phyloP scores from a whole-genome alignment of 1,139 yeast species.

The Protomyces arabidopsidicola region DNA sequence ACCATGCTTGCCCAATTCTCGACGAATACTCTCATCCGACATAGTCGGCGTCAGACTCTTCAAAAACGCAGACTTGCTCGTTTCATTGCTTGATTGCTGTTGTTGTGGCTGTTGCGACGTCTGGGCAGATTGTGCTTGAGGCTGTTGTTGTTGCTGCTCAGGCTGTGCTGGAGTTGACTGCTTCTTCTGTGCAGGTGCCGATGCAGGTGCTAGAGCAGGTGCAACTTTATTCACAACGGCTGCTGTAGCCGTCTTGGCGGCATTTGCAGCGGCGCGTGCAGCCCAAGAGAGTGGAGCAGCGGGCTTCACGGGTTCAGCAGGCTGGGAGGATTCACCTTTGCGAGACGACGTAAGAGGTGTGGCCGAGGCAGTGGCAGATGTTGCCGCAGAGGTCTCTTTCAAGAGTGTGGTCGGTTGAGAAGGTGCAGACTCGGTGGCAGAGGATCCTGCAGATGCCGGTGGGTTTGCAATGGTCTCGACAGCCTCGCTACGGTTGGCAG shows the following conservation, averaged over 20 bases:
- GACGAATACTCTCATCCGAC: constrained; percentile 36
- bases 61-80: constrained; percentile 40
- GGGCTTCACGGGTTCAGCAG: constrained; percentile 13
- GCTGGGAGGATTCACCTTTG: neutral
- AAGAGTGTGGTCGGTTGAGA: neutral
- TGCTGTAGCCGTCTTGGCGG: constrained; percentile 19
- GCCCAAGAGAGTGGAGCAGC: constrained; percentile 27
- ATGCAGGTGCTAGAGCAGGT: constrained; percentile 24
- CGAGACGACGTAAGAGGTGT: neutral
- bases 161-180: constrained; percentile 1
- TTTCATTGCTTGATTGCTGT: constrained; percentile 23
- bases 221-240: constrained; percentile 24
- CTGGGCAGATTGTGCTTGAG: neutral
- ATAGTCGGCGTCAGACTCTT: constrained; percentile 40
- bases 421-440: neutral
- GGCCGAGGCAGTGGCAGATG: no score
- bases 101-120: constrained; percentile 12
- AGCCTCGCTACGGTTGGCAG: constrained; percentile 4
- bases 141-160: neutral
- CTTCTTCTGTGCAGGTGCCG: constrained; percentile 9
- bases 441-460: neutral
- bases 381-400: neutral
- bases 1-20: constrained; percentile 40
- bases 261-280: constrained; percentile 26
- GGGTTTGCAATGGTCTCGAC: constrained; percentile 23